Percentiles rank a stretch among this genome's conserved stretches.
Evolutionary conservation across 768 basidiomycete species (phyloP).

Genomic region (Termitomyces sp.): DNA sequence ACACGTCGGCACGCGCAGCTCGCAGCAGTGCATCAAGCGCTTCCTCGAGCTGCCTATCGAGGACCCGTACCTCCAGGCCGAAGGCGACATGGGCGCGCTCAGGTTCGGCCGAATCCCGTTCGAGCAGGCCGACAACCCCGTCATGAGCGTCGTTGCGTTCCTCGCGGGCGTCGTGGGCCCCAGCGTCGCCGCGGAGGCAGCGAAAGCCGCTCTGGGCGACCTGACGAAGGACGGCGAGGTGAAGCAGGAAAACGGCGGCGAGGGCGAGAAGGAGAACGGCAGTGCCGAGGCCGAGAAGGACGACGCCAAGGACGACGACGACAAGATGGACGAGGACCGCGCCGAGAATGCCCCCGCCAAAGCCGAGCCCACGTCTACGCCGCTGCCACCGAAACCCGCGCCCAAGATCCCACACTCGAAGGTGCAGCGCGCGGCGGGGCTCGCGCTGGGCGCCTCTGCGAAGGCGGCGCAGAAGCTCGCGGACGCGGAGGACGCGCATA

Average conservation of each 20-base stretch:
- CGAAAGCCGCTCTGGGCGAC: slow-evolving; percentile 83
- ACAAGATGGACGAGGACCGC: slow-evolving; percentile 43
- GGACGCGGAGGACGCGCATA: slow-evolving; percentile 74
- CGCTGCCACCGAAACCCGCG: slow-evolving; percentile 34
- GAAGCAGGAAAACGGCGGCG: slow-evolving; percentile 25
- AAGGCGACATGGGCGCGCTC: slow-evolving; percentile 71
- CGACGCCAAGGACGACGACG: slow-evolving; percentile 27
- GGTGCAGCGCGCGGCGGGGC: slow-evolving; percentile 73
- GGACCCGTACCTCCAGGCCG: slow-evolving; percentile 81
- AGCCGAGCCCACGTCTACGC: slow-evolving; percentile 16
- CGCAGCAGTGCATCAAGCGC: slow-evolving; percentile 93
- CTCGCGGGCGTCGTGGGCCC: slow-evolving; percentile 89
- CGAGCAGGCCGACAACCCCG: slow-evolving; percentile 93
- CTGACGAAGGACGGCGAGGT: slow-evolving; percentile 44
- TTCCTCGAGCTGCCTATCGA: slow-evolving; percentile 97
- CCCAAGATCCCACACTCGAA: slow-evolving; percentile 61
- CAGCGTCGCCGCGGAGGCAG: slow-evolving; percentile 88
- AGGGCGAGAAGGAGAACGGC: background rate
- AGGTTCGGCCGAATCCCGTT: slow-evolving; percentile 82
- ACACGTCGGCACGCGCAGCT: slow-evolving; percentile 86
- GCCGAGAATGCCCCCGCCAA: slow-evolving; percentile 16
- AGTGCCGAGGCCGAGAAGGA: slow-evolving; percentile 18
- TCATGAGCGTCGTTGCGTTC: slow-evolving; percentile 98
- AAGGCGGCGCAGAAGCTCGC: slow-evolving; percentile 80
- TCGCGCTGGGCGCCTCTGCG: slow-evolving; percentile 87